These are phyloP conservation scores for Phylloporus sp. DNA, from an alignment of 1,284 basidiomycete species.

Conservation along the genomic window DNA sequence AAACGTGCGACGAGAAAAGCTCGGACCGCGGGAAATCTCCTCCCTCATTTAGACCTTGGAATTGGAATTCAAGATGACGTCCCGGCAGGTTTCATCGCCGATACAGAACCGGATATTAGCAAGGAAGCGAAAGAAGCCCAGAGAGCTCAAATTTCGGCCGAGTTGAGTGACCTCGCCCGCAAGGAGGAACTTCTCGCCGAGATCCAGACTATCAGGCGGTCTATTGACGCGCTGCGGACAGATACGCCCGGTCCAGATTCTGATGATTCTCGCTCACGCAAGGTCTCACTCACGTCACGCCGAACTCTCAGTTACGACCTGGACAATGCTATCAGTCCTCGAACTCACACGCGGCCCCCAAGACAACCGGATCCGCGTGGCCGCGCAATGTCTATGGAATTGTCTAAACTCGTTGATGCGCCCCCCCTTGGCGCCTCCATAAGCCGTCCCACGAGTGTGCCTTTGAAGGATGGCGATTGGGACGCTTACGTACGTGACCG, in stretches of 20 bases:
- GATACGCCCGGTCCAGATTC: slow-evolving; percentile 70
- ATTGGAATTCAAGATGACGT: slow-evolving; percentile 75
- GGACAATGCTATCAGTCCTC: slow-evolving; percentile 55
- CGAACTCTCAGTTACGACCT: slow-evolving; percentile 73
- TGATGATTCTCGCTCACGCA: slow-evolving; percentile 62
- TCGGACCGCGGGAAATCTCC: slow-evolving; percentile 60
- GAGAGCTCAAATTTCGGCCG: slow-evolving; percentile 49
- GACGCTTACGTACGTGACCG: slow-evolving; percentile 81
- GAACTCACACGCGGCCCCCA: slow-evolving; percentile 70
- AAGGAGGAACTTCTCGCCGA: slow-evolving; percentile 77
- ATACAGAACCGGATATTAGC: slow-evolving; percentile 31
- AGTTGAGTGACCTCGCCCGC: slow-evolving; percentile 66
- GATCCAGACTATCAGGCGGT: slow-evolving; percentile 79
- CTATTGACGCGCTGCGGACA: slow-evolving; percentile 75
- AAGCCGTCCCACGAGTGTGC: slow-evolving; percentile 73
- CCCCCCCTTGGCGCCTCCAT: slow-evolving; percentile 59
- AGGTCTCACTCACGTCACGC: slow-evolving; percentile 70
- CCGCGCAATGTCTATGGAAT: slow-evolving; percentile 74
- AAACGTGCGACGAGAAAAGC: slow-evolving; percentile 55
- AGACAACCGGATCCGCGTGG: slow-evolving; percentile 70
- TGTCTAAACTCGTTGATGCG: slow-evolving; percentile 54
- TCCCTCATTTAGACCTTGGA: slow-evolving; percentile 79
- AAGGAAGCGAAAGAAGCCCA: slow-evolving; percentile 49
- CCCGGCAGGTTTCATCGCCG: slow-evolving; percentile 69
- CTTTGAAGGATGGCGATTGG: slow-evolving; percentile 76